Percentiles rank a stretch among this genome's conserved stretches.
Conservation (phyloP, 148 eudicot species). For the Rhododendron kiyosumense region DNA sequence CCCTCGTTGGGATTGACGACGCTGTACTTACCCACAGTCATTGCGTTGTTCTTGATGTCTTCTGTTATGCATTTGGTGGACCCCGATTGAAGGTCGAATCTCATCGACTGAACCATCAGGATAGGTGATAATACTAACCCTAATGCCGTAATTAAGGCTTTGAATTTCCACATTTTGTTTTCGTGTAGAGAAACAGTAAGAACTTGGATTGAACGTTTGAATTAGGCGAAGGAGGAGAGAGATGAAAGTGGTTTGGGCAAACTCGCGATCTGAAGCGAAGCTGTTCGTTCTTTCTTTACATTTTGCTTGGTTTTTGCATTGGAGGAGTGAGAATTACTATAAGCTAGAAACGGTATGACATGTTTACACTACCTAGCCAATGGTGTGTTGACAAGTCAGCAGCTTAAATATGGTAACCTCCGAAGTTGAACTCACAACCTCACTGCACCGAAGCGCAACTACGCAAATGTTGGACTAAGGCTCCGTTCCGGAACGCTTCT, state of each 20-base stretch:
- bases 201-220: background rate
- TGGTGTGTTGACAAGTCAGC: background rate
- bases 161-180: constrained; percentile 11
- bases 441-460: too few species aligned
- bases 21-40: constrained; percentile 66
- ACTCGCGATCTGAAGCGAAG: background rate
- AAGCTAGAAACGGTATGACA: background rate
- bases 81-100: constrained; percentile 60
- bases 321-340: background rate
- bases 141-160: constrained; percentile 3
- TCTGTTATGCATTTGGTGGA: constrained; percentile 67
- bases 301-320: background rate
- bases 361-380: background rate
- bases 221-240: background rate
- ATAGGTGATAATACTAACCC: background rate
- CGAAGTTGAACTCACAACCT: background rate
- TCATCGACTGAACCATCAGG: constrained; percentile 29
- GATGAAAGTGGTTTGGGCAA: background rate
- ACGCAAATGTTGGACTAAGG: too few species aligned
- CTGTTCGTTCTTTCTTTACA: background rate
- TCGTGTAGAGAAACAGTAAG: background rate
- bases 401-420: background rate
- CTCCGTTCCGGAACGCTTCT: too few species aligned
- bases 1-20: constrained; percentile 45
- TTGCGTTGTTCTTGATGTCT: constrained; percentile 51